Conservation (phyloP, 2,329 filamentous ascomycete species). For the Diaporthe citri region DNA sequence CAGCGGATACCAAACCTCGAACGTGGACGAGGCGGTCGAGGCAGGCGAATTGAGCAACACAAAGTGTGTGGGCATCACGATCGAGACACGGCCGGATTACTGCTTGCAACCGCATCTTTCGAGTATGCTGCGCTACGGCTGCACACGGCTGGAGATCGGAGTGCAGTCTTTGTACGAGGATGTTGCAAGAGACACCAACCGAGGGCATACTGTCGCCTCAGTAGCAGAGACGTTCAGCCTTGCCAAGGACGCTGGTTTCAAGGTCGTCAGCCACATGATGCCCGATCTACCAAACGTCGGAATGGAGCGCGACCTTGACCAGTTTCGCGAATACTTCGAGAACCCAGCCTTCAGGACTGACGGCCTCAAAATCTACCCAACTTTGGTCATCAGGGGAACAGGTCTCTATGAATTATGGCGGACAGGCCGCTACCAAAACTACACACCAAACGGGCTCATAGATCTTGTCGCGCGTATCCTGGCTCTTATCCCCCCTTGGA, state of each 20-base stretch:
- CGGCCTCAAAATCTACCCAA: slow-evolving; percentile 97
- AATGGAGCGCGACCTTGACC: slow-evolving; percentile 96
- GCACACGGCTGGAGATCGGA: slow-evolving; percentile 92
- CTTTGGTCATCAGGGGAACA: slow-evolving; percentile 95
- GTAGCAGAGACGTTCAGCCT: slow-evolving; percentile 97
- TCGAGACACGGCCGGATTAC: slow-evolving; percentile 97
- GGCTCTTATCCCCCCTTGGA: slow-evolving; percentile 96
- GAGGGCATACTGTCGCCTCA: slow-evolving; percentile 93
- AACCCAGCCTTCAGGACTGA: slow-evolving; percentile 97
- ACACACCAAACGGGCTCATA: slow-evolving; percentile 95
- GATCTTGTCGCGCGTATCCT: slow-evolving; percentile 97
- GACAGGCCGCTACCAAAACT: slow-evolving; percentile 97
- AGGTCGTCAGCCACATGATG: slow-evolving; percentile 99
- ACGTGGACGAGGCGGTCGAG: slow-evolving; percentile 94
- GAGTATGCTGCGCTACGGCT: slow-evolving; percentile 97
- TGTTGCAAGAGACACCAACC: slow-evolving; percentile 96
- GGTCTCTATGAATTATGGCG: slow-evolving; percentile 98
- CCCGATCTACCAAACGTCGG: slow-evolving; percentile 97
- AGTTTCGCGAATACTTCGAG: slow-evolving; percentile 98
- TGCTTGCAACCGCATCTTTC: slow-evolving; percentile 95
- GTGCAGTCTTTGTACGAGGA: slow-evolving; percentile 98
- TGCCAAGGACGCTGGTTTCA: slow-evolving; percentile 98
- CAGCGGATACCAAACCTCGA: slow-evolving; percentile 92
- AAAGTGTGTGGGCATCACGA: slow-evolving; percentile 98
- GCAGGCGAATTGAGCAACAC: slow-evolving; percentile 96